Evolutionary conservation across 352 stramenopile genomes (phyloP).

Genomic region (Chrysophaeum taylorii): DNA sequence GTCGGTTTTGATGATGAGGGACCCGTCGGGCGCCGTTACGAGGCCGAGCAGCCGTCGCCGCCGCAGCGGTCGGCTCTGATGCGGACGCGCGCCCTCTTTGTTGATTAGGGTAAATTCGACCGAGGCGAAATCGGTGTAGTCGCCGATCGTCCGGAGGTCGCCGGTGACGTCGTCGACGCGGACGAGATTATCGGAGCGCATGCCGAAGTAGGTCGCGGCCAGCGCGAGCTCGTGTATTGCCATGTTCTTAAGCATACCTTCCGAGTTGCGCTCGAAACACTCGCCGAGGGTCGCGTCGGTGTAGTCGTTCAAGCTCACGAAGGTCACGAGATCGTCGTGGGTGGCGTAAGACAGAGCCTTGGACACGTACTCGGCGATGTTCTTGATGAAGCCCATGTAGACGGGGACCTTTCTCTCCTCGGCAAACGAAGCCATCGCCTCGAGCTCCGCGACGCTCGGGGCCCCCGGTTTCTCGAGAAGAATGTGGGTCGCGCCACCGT

Average conservation of each 20-base stretch:
- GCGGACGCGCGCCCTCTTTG: not conserved
- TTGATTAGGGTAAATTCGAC: conserved; percentile 16
- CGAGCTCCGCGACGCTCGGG: conserved; percentile 13
- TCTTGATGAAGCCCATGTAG: conserved; percentile 27
- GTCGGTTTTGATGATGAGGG: conserved; percentile 35
- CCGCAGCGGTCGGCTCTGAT: conserved; percentile 13
- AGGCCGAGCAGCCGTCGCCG: not conserved
- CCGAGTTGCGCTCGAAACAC: conserved; percentile 27
- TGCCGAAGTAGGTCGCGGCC: conserved; percentile 29
- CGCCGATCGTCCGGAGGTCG: not conserved
- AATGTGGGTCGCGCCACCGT: conserved; percentile 25
- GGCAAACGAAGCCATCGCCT: conserved; percentile 1
- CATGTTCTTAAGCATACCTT: conserved; percentile 33
- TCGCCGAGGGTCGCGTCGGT: conserved; percentile 19
- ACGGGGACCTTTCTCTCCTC: conserved; percentile 12
- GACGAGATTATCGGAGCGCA: conserved; percentile 22
- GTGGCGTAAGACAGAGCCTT: conserved; percentile 13
- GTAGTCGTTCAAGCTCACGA: conserved; percentile 22
- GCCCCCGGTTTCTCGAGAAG: conserved; percentile 23
- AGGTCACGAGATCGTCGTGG: not conserved
- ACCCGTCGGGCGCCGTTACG: conserved; percentile 28
- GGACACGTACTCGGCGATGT: conserved; percentile 22
- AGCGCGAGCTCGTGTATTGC: conserved; percentile 29
- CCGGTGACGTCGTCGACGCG: not conserved
- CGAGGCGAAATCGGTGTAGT: conserved; percentile 1